phyloP scores from a whole-genome alignment of 2,329 filamentous ascomycete species.

The Orbilia ellipsospora region DNA sequence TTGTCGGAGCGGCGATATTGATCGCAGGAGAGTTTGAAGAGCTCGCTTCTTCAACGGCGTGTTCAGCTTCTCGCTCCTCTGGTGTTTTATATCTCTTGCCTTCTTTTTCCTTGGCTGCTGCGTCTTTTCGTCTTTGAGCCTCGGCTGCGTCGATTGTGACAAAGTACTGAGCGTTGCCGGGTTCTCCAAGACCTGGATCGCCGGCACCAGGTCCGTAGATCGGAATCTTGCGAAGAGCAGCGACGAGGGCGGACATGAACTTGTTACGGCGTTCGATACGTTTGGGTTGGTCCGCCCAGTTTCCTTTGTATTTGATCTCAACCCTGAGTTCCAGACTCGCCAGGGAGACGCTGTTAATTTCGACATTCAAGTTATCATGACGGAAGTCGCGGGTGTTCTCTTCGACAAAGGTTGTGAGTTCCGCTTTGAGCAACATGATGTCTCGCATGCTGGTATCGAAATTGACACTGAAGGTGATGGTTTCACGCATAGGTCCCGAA shows the following conservation, averaged over 20 bases:
- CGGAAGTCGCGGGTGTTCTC: constrained; percentile 94
- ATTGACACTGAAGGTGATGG: constrained; percentile 79
- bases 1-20: constrained; percentile 21
- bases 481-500: constrained; percentile 90
- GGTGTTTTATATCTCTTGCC: constrained; percentile 66
- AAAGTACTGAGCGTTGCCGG: constrained; percentile 81
- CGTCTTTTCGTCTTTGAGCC: constrained; percentile 73
- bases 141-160: constrained; percentile 78
- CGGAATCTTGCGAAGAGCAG: constrained; percentile 86
- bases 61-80: constrained; percentile 42
- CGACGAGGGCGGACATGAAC: constrained; percentile 92
- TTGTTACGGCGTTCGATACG: constrained; percentile 73
- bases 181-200: constrained; percentile 66
- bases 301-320: constrained; percentile 69
- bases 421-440: constrained; percentile 73
- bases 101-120: constrained; percentile 71
- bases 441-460: constrained; percentile 75
- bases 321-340: constrained; percentile 87
- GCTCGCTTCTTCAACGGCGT: constrained; percentile 15
- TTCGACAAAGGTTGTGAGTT: constrained; percentile 88
- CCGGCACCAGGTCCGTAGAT: constrained; percentile 84
- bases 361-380: constrained; percentile 77
- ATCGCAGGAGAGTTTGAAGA: not conserved
- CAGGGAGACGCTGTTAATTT: constrained; percentile 82
- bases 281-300: constrained; percentile 70